These are phyloP conservation scores for Luffa acutangula DNA, from an alignment of 306 rosid genomes.

Conservation along the genomic window DNA sequence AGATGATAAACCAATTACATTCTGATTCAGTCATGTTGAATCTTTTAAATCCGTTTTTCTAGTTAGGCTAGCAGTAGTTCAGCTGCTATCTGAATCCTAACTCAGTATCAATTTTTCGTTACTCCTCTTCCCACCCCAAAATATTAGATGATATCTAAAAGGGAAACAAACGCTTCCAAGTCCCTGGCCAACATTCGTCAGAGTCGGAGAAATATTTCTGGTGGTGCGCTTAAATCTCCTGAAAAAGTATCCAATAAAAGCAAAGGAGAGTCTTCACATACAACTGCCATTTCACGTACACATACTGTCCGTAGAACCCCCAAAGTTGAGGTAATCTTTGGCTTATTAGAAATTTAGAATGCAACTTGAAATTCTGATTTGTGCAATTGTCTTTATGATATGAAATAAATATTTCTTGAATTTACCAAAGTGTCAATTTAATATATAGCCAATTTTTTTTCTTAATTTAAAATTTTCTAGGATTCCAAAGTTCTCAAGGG, in stretches of 20 bases:
- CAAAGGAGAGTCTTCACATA: slow-evolving; percentile 28
- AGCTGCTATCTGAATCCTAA: background rate
- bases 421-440: background rate
- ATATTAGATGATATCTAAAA: slow-evolving; percentile 20
- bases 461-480: slow-evolving; percentile 17
- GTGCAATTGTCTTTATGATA: background rate
- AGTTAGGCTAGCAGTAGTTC: background rate
- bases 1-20: background rate
- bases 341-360: background rate
- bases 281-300: slow-evolving; percentile 16
- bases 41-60: background rate
- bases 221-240: slow-evolving; percentile 16
- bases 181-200: slow-evolving; percentile 13
- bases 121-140: background rate
- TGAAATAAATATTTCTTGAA: background rate
- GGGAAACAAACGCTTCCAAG: slow-evolving; percentile 23
- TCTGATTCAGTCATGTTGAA: background rate
- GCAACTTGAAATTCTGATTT: background rate
- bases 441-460: background rate
- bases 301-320: slow-evolving; percentile 17
- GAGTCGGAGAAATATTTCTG: slow-evolving; percentile 19
- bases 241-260: slow-evolving; percentile 16
- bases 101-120: background rate
- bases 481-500: slow-evolving; percentile 27
- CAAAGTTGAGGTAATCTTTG: slow-evolving; percentile 33